These are phyloP conservation scores for Bondarzewia mesenterica DNA, from an alignment of 1,284 basidiomycete genomes.

Conservation along the genomic window DNA sequence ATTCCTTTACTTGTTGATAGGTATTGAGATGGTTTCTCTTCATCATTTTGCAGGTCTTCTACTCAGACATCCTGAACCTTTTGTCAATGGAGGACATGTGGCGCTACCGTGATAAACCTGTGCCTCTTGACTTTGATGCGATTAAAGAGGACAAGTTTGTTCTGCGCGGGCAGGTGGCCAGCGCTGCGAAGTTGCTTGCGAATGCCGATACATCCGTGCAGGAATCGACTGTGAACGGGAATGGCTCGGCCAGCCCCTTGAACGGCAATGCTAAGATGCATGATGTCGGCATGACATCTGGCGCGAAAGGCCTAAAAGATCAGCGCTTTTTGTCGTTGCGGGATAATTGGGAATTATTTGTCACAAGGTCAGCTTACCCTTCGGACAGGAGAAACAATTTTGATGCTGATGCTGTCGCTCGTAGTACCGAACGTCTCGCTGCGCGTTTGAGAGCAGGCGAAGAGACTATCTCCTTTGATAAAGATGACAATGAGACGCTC, in stretches of 20 bases:
- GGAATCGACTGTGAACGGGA: conserved; percentile 17
- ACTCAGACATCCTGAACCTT: conserved; percentile 81
- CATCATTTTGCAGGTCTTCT: conserved; percentile 66
- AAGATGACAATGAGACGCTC: conserved; percentile 94
- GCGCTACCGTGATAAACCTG: conserved; percentile 80
- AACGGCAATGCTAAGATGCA: conserved; percentile 9
- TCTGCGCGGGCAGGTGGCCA: conserved; percentile 22
- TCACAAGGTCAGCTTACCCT: conserved; percentile 73
- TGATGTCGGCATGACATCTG: conserved; percentile 15
- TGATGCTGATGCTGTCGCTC: neutral
- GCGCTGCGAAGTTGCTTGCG: conserved; percentile 4
- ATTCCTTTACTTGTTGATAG: neutral
- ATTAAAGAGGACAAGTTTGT: conserved; percentile 59
- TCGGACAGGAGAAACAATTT: neutral
- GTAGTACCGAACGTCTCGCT: conserved; percentile 73
- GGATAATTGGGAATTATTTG: conserved; percentile 78
- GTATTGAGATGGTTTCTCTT: too few species aligned
- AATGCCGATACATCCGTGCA: conserved; percentile 12
- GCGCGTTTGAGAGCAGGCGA: conserved; percentile 67
- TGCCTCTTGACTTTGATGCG: conserved; percentile 72
- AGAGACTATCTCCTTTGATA: conserved; percentile 86
- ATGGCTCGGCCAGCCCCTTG: conserved; percentile 8
- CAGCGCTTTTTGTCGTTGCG: conserved; percentile 68
- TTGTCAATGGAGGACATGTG: conserved; percentile 99
- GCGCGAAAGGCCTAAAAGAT: conserved; percentile 56